phyloP scores from a whole-genome alignment of 2,329 filamentous ascomycete genomes.

The Thermoascus crustaceus region DNA sequence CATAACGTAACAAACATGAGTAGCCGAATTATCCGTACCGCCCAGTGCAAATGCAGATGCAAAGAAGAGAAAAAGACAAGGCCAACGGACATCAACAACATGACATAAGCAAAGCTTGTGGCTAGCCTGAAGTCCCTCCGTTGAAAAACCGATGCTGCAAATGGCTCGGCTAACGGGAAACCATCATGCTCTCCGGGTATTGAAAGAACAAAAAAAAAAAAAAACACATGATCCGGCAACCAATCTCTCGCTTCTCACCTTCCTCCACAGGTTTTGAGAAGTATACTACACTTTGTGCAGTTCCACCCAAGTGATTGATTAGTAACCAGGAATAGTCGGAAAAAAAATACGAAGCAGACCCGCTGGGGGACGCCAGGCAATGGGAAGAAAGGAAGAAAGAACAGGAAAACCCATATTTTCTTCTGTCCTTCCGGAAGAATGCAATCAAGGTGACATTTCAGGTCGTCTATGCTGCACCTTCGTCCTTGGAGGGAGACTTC shows the following conservation, averaged over 20 bases:
- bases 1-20: conserved; percentile 1
- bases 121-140: conserved; percentile 13
- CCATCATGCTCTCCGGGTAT: conserved; percentile 19
- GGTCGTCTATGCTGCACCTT: conserved; percentile 32
- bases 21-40: conserved; percentile 4
- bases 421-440: conserved; percentile 25
- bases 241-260: conserved; percentile 8
- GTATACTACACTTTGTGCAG: no score
- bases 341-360: no score
- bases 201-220: conserved; percentile 29
- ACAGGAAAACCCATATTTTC: neutral
- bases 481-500: conserved; percentile 36
- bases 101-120: conserved; percentile 13
- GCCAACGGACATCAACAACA: no score
- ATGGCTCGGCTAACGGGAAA: neutral
- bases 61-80: conserved; percentile 3
- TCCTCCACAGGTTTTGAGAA: neutral
- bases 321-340: no score
- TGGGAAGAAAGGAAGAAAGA: neutral
- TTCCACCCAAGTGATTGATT: no score
- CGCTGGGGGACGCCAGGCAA: no score
- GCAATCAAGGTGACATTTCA: neutral
- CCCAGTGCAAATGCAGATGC: conserved; percentile 19
- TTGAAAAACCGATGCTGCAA: neutral
- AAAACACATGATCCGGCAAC: conserved; percentile 17